phyloP scores from a whole-genome alignment of 2,329 filamentous ascomycete genomes.

The Malbranchea zuffiana region DNA sequence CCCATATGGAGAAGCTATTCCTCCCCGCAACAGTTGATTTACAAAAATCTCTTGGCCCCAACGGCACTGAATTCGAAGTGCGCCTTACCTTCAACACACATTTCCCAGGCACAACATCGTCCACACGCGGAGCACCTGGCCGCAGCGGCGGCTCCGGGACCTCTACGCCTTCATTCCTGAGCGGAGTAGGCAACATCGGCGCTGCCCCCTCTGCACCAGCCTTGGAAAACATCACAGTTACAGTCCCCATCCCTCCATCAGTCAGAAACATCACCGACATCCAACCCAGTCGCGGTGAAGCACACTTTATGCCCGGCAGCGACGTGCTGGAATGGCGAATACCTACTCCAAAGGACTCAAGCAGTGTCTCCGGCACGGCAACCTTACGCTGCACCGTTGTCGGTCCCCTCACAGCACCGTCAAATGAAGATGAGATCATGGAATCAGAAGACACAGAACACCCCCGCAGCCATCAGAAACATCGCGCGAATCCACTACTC shows the following conservation, averaged over 20 bases:
- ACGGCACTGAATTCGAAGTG: slow-evolving; percentile 80
- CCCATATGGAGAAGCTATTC: slow-evolving; percentile 53
- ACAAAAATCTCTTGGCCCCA: slow-evolving; percentile 62
- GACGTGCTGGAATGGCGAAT: slow-evolving; percentile 72
- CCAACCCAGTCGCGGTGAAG: slow-evolving; percentile 70
- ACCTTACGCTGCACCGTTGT: slow-evolving; percentile 70
- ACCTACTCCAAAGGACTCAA: slow-evolving; percentile 58
- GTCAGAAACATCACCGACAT: slow-evolving; percentile 79
- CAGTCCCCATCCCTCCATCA: slow-evolving; percentile 63
- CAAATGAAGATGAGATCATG: slow-evolving; percentile 38
- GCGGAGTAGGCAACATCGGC: slow-evolving; percentile 34
- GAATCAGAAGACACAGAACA: slow-evolving; percentile 24
- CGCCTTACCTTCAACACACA: slow-evolving; percentile 60
- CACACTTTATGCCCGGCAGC: slow-evolving; percentile 64
- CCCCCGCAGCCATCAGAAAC: slow-evolving; percentile 15
- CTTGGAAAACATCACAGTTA: slow-evolving; percentile 67
- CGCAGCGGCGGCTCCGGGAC: slow-evolving; percentile 35
- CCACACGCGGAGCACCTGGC: slow-evolving; percentile 18
- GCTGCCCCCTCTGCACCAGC: slow-evolving; percentile 49
- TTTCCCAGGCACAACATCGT: slow-evolving; percentile 43
- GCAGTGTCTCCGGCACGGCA: slow-evolving; percentile 55
- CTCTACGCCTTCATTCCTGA: slow-evolving; percentile 40
- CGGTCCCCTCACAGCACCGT: slow-evolving; percentile 45
- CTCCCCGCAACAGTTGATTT: slow-evolving; percentile 75
- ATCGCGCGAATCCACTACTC: slow-evolving; percentile 30